Evolutionary conservation across 768 basidiomycete species (phyloP), one percentile per base, ranked within the genome.

Genomic region (Ramaria sp.): DNA sequence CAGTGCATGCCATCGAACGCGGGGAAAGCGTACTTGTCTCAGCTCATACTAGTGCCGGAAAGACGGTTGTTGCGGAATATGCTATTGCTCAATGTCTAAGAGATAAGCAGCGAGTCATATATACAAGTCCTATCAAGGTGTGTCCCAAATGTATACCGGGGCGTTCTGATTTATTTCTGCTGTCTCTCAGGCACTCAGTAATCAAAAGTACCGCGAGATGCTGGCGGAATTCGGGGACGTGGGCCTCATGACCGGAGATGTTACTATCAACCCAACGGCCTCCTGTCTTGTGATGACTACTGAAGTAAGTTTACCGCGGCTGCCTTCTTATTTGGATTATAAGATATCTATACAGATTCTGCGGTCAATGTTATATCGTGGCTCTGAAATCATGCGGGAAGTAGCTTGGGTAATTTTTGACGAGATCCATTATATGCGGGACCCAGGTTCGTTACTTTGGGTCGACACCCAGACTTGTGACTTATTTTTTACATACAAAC

Each of bases 361-460:
- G 52, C 84, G 96, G 19, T 97, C 94, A 4, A 99, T 99, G 95
- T 74, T 99, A 27, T 99, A 99, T 67, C 86, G 96, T 54, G 96
- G 96, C 39, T 97, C 93, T 3, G 96, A 99, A 73, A 87, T 99
- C 62, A 94, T 98, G 88, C 89, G 96, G 57, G 96, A 99, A 74
- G 95, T 99, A n/a, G 93, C 94, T 1, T 99, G 96, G 96, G 95
- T 98, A 57, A 83, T 99, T 62, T 99, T 98, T 69, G 96, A 99
- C 67, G 96, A 99, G 72, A 96, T 99, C 60, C 96, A 99, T 68
- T 99, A 98, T 72, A 99, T 98, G 96, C 86, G 96, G 59, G 96
- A 98, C 75, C 92, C 92, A 65, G 74, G 74, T 74, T 39, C 19
- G 33, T 50, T 2, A 34, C 24, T 55, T 49, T n/a, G 11, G 7